Conservation (phyloP, 495 filamentous ascomycete genomes). For the Penicillium silybi region DNA sequence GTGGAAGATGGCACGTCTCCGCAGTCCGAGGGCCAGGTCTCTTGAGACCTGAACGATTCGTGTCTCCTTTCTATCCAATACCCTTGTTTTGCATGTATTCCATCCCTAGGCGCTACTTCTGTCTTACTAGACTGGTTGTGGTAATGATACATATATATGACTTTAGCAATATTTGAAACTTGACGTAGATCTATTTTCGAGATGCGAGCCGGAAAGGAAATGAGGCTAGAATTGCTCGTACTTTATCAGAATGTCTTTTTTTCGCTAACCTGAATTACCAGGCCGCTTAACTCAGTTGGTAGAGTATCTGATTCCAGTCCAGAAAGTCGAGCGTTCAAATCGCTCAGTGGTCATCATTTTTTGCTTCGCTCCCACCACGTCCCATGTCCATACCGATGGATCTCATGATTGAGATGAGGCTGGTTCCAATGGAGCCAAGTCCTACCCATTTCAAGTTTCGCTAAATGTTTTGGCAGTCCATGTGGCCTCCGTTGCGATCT, state of each 20-base stretch:
- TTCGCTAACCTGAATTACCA: not conserved
- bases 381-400: too few species aligned
- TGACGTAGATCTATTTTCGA: too few species aligned
- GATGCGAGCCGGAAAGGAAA: too few species aligned
- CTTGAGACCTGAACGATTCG: not conserved
- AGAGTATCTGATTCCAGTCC: not conserved
- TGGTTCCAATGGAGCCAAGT: too few species aligned
- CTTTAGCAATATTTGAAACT: not conserved
- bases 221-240: too few species aligned
- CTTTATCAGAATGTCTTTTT: too few species aligned
- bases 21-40: slow-evolving; percentile 1
- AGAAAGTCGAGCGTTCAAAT: not conserved
- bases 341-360: not conserved
- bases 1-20: slow-evolving; percentile 23
- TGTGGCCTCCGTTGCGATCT: too few species aligned
- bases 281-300: not conserved
- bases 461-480: too few species aligned
- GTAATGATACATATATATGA: slow-evolving; percentile 11
- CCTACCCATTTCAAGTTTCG: too few species aligned
- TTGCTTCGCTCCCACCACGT: too few species aligned
- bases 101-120: not conserved
- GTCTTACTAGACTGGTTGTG: slow-evolving; percentile 14
- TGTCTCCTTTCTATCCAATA: slow-evolving; percentile 13
- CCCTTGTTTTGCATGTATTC: slow-evolving; percentile 14
- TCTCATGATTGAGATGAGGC: too few species aligned